A percentile compares a stretch with the other conserved stretches of the same genome.
Conservation (phyloP, 345 rosid species). For the Pelargonium nanum region DNA sequence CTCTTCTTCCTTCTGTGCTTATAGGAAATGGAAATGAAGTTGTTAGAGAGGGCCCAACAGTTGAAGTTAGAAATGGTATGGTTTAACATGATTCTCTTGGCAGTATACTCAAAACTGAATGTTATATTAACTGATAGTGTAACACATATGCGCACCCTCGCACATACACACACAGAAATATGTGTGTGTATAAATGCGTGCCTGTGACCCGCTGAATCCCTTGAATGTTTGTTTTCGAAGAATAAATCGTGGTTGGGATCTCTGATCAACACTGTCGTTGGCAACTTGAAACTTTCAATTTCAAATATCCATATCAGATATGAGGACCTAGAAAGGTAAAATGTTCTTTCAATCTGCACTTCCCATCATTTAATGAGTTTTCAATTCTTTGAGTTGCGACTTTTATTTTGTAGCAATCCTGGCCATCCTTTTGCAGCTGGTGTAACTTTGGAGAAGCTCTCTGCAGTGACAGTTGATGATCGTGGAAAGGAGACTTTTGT, state of each 20-base stretch:
- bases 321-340: slow-evolving; percentile 91
- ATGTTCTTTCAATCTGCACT: slow-evolving; percentile 2
- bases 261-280: slow-evolving; percentile 79
- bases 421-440: slow-evolving; percentile 90
- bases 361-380: slow-evolving; percentile 4
- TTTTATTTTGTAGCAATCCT: slow-evolving; percentile 53
- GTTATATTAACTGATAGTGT: not conserved
- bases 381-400: slow-evolving; percentile 3
- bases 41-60: slow-evolving; percentile 56
- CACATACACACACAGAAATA: not conserved
- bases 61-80: slow-evolving; percentile 76
- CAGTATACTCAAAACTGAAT: not conserved
- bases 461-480: slow-evolving; percentile 86
- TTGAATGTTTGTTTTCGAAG: slow-evolving; percentile 38
- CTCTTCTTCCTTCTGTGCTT: slow-evolving; percentile 16
- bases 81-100: not conserved
- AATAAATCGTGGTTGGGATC: slow-evolving; percentile 96
- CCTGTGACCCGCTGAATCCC: slow-evolving; percentile 16
- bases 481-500: slow-evolving; percentile 84
- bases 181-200: not conserved
- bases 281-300: slow-evolving; percentile 92
- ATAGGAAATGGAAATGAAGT: slow-evolving; percentile 82
- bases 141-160: too few relatives aligned
- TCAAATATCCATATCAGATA: slow-evolving; percentile 97
- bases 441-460: slow-evolving; percentile 76